phyloP scores from a whole-genome alignment of 139 green algal genomes.

The Chlamydomonas sp. region DNA sequence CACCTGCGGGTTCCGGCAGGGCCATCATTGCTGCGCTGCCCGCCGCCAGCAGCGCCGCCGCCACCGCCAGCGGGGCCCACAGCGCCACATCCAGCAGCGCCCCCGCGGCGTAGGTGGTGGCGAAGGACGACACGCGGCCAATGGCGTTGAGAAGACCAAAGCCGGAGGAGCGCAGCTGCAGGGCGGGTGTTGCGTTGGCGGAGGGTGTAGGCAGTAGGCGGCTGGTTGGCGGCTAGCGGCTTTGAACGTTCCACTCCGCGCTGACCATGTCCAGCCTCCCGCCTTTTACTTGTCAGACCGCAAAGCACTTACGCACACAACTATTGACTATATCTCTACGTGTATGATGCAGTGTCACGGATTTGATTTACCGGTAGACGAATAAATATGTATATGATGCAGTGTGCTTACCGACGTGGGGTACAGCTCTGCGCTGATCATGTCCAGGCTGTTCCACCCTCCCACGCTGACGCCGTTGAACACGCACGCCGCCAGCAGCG shows the following conservation, averaged over 20 bases:
- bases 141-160: slow-evolving; percentile 41
- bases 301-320: background rate
- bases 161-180: slow-evolving; percentile 46
- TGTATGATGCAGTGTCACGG: background rate
- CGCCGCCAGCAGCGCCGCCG: slow-evolving; percentile 53
- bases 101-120: slow-evolving; percentile 43
- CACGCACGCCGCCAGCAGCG: slow-evolving; percentile 52
- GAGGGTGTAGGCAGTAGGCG: background rate
- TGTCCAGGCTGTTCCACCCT: slow-evolving; percentile 62
- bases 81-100: slow-evolving; percentile 39
- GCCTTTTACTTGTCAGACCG: background rate
- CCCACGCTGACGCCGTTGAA: slow-evolving; percentile 60
- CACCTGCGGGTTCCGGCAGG: slow-evolving; percentile 44
- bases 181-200: background rate
- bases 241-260: background rate
- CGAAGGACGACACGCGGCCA: slow-evolving; percentile 39
- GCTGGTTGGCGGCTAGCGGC: background rate
- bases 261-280: slow-evolving; percentile 21
- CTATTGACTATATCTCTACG: slow-evolving; percentile 1
- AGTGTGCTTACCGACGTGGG: slow-evolving; percentile 47
- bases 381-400: background rate
- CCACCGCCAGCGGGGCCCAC: slow-evolving; percentile 54
- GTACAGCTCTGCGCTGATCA: slow-evolving; percentile 61
- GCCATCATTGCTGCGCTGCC: slow-evolving; percentile 53
- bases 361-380: background rate